These are phyloP conservation scores for Pseudozyma sp. DNA, from an alignment of 1,284 basidiomycete genomes.

Conservation along the genomic window DNA sequence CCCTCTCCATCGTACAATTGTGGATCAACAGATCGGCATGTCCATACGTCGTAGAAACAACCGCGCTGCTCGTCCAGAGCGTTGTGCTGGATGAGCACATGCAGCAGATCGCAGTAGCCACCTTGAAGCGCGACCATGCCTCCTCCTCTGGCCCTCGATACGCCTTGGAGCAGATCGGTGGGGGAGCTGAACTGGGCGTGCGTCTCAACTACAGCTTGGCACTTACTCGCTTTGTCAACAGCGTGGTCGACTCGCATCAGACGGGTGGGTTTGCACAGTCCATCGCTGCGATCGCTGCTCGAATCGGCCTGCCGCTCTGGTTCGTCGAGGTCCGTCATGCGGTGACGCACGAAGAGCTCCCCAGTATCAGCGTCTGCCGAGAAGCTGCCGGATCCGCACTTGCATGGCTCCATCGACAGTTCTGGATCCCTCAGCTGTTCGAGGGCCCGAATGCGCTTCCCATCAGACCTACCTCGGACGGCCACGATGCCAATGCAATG, in stretches of 20 bases:
- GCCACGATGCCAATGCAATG: background rate
- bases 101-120: constrained; percentile 28
- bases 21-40: constrained; percentile 64
- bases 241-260: constrained; percentile 86
- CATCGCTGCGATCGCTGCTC: constrained; percentile 86
- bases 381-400: constrained; percentile 74
- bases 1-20: constrained; percentile 50
- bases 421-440: constrained; percentile 56
- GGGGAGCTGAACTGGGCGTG: constrained; percentile 37
- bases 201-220: constrained; percentile 59
- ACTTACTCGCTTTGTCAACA: constrained; percentile 78
- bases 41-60: constrained; percentile 64
- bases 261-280: constrained; percentile 81
- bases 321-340: constrained; percentile 94
- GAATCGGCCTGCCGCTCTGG: constrained; percentile 86
- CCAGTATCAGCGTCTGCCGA: constrained; percentile 82
- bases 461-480: background rate
- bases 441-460: constrained; percentile 13
- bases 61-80: constrained; percentile 57
- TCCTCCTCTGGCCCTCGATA: constrained; percentile 9
- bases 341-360: constrained; percentile 94
- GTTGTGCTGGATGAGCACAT: constrained; percentile 54
- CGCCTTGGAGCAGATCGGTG: constrained; percentile 48
- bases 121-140: background rate
- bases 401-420: constrained; percentile 57